These are phyloP conservation scores for Tylopilus rubrobrunneus DNA, from an alignment of 768 basidiomycete species.

Conservation along the genomic window DNA sequence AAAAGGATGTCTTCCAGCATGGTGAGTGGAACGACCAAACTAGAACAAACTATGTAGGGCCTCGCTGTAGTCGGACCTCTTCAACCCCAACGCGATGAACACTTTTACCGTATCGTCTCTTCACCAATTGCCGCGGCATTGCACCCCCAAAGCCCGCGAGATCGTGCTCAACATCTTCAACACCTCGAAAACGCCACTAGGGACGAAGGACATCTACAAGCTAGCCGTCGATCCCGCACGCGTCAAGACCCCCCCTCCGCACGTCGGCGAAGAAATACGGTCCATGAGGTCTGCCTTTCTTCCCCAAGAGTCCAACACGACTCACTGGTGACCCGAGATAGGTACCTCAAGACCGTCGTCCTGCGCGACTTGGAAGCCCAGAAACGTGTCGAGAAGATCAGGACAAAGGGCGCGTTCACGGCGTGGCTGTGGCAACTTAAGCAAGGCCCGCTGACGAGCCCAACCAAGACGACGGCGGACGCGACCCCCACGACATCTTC, in stretches of 20 bases:
- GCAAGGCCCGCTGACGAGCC: not conserved
- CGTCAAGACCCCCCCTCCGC: slow-evolving; percentile 30
- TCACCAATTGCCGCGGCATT: slow-evolving; percentile 21
- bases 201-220: slow-evolving; percentile 27
- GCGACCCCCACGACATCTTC: not conserved
- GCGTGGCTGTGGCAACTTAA: slow-evolving; percentile 41
- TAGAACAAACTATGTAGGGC: too few relatives aligned
- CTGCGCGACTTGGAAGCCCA: slow-evolving; percentile 43
- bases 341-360: slow-evolving; percentile 53
- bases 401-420: slow-evolving; percentile 30
- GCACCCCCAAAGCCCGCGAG: slow-evolving; percentile 21
- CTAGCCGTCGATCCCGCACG: slow-evolving; percentile 15
- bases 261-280: slow-evolving; percentile 46
- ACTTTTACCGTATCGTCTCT: slow-evolving; percentile 17
- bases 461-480: not conserved
- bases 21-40: too few relatives aligned
- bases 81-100: slow-evolving; percentile 8
- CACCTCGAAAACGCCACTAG: slow-evolving; percentile 20
- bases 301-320: too few relatives aligned
- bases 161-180: slow-evolving; percentile 20
- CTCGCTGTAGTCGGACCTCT: too few relatives aligned
- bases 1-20: too few relatives aligned
- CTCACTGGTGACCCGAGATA: slow-evolving; percentile 15
- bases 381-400: slow-evolving; percentile 42
- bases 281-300: slow-evolving; percentile 44